phyloP scores from a whole-genome alignment of 2,329 filamentous ascomycete species.

The Microsporum audouinii region DNA sequence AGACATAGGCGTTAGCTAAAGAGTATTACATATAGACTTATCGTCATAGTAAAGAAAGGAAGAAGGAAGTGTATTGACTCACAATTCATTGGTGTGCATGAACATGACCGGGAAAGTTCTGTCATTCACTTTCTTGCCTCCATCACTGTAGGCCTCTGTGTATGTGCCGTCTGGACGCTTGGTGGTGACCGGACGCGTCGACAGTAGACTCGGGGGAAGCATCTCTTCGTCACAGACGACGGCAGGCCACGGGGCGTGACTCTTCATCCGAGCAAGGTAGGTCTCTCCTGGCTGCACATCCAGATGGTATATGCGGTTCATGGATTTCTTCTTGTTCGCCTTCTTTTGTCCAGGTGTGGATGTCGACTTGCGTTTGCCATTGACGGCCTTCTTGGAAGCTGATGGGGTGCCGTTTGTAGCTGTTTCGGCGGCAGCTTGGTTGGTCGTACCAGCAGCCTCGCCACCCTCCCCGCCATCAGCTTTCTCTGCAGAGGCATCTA shows the following conservation, averaged over 20 bases:
- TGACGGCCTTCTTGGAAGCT: conserved; percentile 41
- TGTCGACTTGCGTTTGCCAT: conserved; percentile 58
- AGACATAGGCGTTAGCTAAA: neutral
- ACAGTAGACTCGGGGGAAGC: conserved; percentile 68
- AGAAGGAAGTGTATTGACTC: conserved; percentile 36
- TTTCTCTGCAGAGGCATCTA: conserved; percentile 18
- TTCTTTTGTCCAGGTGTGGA: conserved; percentile 59
- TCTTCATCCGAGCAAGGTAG: conserved; percentile 87
- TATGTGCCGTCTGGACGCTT: conserved; percentile 73
- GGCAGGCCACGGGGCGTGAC: conserved; percentile 86
- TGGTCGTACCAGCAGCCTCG: conserved; percentile 18
- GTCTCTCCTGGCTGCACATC: conserved; percentile 84
- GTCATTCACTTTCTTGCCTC: conserved; percentile 73
- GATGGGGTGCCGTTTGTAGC: conserved; percentile 40
- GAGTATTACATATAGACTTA: neutral
- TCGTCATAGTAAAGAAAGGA: neutral
- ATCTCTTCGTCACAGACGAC: conserved; percentile 92
- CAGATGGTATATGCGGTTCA: conserved; percentile 56
- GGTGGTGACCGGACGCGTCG: conserved; percentile 71
- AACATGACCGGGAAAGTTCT: conserved; percentile 94
- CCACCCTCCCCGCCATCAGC: conserved; percentile 15
- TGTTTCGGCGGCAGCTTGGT: conserved; percentile 19
- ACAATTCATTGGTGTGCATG: conserved; percentile 93
- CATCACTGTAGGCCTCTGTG: conserved; percentile 74
- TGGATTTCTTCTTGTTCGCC: conserved; percentile 74